These are phyloP conservation scores for Phylloporus arenicola DNA, from an alignment of 768 basidiomycete species.

Conservation along the genomic window DNA sequence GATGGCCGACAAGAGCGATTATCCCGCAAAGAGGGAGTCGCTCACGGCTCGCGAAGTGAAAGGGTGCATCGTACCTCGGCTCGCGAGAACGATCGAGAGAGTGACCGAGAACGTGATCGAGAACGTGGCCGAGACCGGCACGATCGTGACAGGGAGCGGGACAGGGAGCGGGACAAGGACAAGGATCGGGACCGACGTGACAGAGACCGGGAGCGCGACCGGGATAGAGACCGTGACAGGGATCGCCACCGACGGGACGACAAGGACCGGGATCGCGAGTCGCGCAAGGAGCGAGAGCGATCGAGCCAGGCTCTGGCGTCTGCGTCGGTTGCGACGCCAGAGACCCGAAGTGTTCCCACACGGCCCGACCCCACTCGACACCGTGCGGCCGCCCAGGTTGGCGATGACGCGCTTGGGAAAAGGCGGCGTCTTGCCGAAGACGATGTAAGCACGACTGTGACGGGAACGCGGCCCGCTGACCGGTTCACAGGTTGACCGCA, in stretches of 20 bases:
- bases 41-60: slow-evolving; percentile 51
- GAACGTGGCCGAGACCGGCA: slow-evolving; percentile 40
- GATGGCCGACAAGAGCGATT: slow-evolving; percentile 45
- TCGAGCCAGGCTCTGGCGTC: slow-evolving; percentile 32
- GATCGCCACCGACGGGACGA: slow-evolving; percentile 52
- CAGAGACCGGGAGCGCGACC: slow-evolving; percentile 45
- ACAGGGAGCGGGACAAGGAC: slow-evolving; percentile 35
- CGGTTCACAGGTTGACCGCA: slow-evolving; percentile 55
- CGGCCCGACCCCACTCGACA: slow-evolving; percentile 58
- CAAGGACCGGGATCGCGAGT: slow-evolving; percentile 60
- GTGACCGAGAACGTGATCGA: slow-evolving; percentile 44
- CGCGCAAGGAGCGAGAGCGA: slow-evolving; percentile 56
- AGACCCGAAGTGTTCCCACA: slow-evolving; percentile 52
- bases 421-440: slow-evolving; percentile 65
- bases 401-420: slow-evolving; percentile 69
- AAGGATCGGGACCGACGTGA: slow-evolving; percentile 37
- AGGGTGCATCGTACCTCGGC: slow-evolving; percentile 37
- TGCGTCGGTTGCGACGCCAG: slow-evolving; percentile 30
- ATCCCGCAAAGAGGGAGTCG: slow-evolving; percentile 41
- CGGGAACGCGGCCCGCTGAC: slow-evolving; percentile 9
- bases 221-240: slow-evolving; percentile 39
- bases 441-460: slow-evolving; percentile 47
- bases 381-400: slow-evolving; percentile 38
- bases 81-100: slow-evolving; percentile 34
- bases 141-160: slow-evolving; percentile 43